phyloP scores from a whole-genome alignment of 768 basidiomycete species.

The Porphyrellus cyaneotinctus region DNA sequence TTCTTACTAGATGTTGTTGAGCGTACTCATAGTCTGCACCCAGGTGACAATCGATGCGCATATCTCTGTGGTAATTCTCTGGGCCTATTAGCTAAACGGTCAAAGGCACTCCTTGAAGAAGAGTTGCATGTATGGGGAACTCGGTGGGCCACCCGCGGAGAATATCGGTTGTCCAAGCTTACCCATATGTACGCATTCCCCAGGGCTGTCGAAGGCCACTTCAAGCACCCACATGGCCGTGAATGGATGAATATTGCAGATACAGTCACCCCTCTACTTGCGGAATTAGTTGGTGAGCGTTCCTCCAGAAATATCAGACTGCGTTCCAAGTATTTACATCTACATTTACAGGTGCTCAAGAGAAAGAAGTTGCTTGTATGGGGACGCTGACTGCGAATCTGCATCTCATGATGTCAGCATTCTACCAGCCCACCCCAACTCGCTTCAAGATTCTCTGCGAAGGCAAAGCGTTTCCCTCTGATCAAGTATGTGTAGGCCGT shows the following conservation, averaged over 20 bases:
- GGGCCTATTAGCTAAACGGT: constrained; percentile 73
- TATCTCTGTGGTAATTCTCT: constrained; percentile 98
- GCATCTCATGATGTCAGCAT: constrained; percentile 90
- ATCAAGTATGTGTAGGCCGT: constrained; percentile 60
- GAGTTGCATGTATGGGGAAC: constrained; percentile 84
- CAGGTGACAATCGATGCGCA: constrained; percentile 52
- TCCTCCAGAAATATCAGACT: constrained; percentile 3
- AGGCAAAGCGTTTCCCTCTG: constrained; percentile 91
- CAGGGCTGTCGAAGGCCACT: constrained; percentile 88
- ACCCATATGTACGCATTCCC: constrained; percentile 8
- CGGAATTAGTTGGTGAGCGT: constrained; percentile 74
- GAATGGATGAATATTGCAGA: constrained; percentile 82
- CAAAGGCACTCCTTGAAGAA: constrained; percentile 68
- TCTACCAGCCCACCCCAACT: constrained; percentile 83
- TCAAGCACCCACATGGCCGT: constrained; percentile 77
- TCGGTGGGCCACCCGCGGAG: constrained; percentile 39
- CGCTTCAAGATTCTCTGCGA: constrained; percentile 96
- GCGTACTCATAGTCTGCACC: constrained; percentile 13
- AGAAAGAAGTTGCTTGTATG: constrained; percentile 93
- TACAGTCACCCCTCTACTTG: constrained; percentile 66
- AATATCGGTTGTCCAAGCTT: constrained; percentile 7
- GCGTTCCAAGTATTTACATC: constrained; percentile 14
- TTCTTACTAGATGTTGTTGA: background rate
- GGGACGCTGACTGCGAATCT: constrained; percentile 92
- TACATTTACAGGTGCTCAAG: constrained; percentile 64